A percentile compares a stretch with the other conserved stretches of the same genome.
These are phyloP conservation scores for Pichia thaimueangensis DNA, from an alignment of 805 yeast genomes.

Conservation along the genomic window DNA sequence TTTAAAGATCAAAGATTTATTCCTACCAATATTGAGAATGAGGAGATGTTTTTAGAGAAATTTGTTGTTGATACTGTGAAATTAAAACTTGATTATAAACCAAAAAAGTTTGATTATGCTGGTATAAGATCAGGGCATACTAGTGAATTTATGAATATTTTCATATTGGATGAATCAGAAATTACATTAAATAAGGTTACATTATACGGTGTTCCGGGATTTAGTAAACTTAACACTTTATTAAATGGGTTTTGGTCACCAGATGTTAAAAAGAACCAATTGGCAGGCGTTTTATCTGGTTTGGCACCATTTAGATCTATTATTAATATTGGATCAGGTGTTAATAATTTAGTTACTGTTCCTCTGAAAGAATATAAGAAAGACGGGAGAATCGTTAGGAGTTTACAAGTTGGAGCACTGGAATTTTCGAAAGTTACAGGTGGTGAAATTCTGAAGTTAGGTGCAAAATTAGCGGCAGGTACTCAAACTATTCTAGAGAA, in stretches of 20 bases:
- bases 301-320: constrained; percentile 75
- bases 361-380: constrained; percentile 70
- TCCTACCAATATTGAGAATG: constrained; percentile 46
- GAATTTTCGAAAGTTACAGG: constrained; percentile 73
- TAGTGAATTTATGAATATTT: constrained; percentile 81
- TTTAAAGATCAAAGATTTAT: constrained; percentile 69
- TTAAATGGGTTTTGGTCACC: constrained; percentile 81
- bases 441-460: constrained; percentile 71
- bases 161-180: constrained; percentile 80
- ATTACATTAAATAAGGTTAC: constrained; percentile 55
- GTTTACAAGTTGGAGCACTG: constrained; percentile 68
- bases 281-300: constrained; percentile 77
- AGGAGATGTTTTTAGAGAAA: constrained; percentile 60
- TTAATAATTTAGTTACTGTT: constrained; percentile 63
- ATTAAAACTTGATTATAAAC: constrained; percentile 81
- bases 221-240: constrained; percentile 47
- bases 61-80: constrained; percentile 54
- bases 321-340: constrained; percentile 71
- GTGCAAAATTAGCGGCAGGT: constrained; percentile 82
- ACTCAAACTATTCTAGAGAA: constrained; percentile 76
- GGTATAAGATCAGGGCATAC: constrained; percentile 84
- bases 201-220: constrained; percentile 73
- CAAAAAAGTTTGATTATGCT: constrained; percentile 78
- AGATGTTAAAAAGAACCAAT: constrained; percentile 74
- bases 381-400: constrained; percentile 63